Conservation (phyloP, 768 basidiomycete genomes). For the Crucibulum laeve region DNA sequence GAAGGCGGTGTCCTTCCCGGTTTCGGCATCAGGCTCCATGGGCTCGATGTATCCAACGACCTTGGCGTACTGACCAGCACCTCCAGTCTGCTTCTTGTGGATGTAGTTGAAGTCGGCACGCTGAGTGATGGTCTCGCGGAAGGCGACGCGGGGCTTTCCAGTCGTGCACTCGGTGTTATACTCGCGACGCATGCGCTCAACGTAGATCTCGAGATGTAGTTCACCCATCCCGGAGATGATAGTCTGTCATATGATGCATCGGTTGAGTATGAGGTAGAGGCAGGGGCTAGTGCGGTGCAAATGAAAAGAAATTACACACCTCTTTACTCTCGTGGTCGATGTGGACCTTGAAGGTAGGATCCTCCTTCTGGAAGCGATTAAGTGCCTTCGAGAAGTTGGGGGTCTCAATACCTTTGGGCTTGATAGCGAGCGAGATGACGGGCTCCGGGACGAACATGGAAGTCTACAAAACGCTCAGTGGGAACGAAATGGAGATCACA, state of each 20-base stretch:
- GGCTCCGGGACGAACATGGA: constrained; percentile 99
- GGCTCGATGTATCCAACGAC: constrained; percentile 91
- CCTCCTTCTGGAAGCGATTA: constrained; percentile 97
- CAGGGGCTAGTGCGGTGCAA: background rate
- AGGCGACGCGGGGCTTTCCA: constrained; percentile 94
- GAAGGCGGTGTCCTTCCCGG: constrained; percentile 80
- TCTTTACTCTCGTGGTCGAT: constrained; percentile 93
- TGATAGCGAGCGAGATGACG: constrained; percentile 93
- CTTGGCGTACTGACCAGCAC: constrained; percentile 94
- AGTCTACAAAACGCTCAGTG: constrained; percentile 49
- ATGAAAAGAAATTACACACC: constrained; percentile 34
- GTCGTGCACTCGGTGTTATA: constrained; percentile 92
- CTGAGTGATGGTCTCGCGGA: constrained; percentile 89
- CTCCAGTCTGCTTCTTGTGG: constrained; percentile 98
- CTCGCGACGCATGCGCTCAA: constrained; percentile 97
- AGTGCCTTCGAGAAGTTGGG: constrained; percentile 97
- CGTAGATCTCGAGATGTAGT: constrained; percentile 97
- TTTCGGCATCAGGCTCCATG: constrained; percentile 68
- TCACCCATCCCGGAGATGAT: constrained; percentile 99
- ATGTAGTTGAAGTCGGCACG: constrained; percentile 83
- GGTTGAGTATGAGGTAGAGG: background rate
- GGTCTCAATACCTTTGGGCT: constrained; percentile 86
- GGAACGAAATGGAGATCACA: background rate
- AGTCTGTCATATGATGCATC: constrained; percentile 47
- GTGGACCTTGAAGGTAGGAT: constrained; percentile 98